Evolutionary conservation across 768 basidiomycete species (phyloP).

Genomic region (Tricholoma sp.): DNA sequence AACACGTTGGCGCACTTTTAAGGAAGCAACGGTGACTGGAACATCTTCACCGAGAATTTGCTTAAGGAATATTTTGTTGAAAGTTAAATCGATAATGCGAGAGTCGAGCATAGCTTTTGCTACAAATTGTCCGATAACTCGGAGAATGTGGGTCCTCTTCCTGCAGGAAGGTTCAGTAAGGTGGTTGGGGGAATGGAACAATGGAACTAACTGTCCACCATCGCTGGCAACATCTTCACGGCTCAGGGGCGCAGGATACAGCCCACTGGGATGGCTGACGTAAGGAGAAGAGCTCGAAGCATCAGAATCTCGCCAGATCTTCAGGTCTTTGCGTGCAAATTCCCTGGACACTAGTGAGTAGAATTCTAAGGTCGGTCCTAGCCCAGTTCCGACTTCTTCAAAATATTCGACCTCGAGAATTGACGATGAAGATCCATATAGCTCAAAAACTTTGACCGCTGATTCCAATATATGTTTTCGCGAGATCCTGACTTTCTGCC

Average conservation of each 20-base stretch:
- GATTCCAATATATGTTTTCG: constrained; percentile 93
- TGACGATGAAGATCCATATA: constrained; percentile 92
- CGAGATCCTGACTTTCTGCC: constrained; percentile 96
- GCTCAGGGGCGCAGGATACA: constrained; percentile 85
- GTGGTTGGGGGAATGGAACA: not conserved
- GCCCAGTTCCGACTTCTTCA: constrained; percentile 95
- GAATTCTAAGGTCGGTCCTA: constrained; percentile 97
- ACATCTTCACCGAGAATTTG: constrained; percentile 84
- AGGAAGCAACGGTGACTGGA: constrained; percentile 74
- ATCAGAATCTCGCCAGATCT: constrained; percentile 91
- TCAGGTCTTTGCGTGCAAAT: constrained; percentile 83
- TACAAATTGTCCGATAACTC: constrained; percentile 91
- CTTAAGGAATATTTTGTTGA: constrained; percentile 95
- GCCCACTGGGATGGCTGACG: constrained; percentile 79
- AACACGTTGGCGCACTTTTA: constrained; percentile 52
- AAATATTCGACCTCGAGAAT: constrained; percentile 98
- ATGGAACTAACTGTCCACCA: constrained; percentile 61
- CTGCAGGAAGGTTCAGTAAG: constrained; percentile 29
- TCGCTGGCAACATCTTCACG: constrained; percentile 65
- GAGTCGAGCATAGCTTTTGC: constrained; percentile 97
- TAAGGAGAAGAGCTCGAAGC: constrained; percentile 53
- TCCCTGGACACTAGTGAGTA: constrained; percentile 96
- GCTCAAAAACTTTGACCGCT: constrained; percentile 92
- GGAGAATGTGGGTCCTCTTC: constrained; percentile 81
- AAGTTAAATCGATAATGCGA: constrained; percentile 91